These are phyloP conservation scores for Ganoderma boninense DNA, from an alignment of 1,284 basidiomycete species.

Conservation along the genomic window DNA sequence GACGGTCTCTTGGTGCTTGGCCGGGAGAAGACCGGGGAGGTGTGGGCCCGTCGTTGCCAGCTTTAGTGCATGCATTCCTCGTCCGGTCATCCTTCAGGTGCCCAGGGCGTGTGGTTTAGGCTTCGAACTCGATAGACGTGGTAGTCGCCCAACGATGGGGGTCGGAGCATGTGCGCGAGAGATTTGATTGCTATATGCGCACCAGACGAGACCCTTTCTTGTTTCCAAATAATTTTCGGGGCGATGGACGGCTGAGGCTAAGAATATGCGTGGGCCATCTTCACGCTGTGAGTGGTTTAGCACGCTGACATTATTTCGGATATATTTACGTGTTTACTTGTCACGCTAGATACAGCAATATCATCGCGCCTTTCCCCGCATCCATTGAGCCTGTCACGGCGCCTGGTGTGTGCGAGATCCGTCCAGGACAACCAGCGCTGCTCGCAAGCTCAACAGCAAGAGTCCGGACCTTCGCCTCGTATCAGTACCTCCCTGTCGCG, in stretches of 20 bases:
- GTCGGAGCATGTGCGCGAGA: neutral
- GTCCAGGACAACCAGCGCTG: neutral
- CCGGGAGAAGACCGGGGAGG: neutral
- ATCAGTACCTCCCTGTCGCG: neutral
- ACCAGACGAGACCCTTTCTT: neutral
- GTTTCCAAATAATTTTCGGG: no score
- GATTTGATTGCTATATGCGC: neutral
- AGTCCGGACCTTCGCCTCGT: neutral
- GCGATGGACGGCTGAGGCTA: neutral
- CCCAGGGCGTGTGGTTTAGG: constrained; percentile 4
- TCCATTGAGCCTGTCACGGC: neutral
- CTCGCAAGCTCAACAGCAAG: neutral
- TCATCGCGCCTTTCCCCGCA: neutral
- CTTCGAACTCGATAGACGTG: neutral
- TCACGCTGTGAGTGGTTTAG: neutral
- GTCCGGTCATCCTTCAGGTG: constrained; percentile 2
- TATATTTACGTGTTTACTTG: neutral
- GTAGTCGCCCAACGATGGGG: neutral
- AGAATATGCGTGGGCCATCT: neutral
- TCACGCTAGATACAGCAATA: neutral
- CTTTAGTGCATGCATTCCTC: neutral
- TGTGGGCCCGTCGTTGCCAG: neutral
- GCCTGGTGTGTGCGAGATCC: neutral
- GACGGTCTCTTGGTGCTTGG: neutral
- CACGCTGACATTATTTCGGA: neutral